Percentiles rank a stretch among this genome's conserved stretches.
Conservation (phyloP, 331 rosid species). For the Quercus tomentella region DNA sequence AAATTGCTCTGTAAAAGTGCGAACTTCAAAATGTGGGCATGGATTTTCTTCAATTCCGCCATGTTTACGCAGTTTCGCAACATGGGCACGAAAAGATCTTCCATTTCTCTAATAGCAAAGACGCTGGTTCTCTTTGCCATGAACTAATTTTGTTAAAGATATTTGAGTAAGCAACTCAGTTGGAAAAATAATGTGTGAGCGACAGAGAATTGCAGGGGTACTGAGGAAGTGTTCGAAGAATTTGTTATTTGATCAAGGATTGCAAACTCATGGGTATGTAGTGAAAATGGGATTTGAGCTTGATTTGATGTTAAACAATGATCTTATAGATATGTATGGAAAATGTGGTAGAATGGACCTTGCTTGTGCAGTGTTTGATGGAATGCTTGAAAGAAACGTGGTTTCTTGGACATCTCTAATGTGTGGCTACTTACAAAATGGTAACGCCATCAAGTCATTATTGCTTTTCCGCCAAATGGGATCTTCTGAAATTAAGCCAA, state of each 20-base stretch:
- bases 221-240: slow-evolving; percentile 43
- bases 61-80: slow-evolving; percentile 37
- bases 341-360: slow-evolving; percentile 38
- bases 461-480: slow-evolving; percentile 41
- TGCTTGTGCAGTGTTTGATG: slow-evolving; percentile 36
- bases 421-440: slow-evolving; percentile 47
- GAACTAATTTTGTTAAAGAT: not conserved
- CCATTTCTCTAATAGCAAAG: slow-evolving; percentile 37
- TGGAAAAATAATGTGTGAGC: slow-evolving; percentile 29
- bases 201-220: slow-evolving; percentile 26
- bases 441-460: slow-evolving; percentile 36
- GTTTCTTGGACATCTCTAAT: slow-evolving; percentile 68
- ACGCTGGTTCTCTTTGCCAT: slow-evolving; percentile 24
- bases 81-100: slow-evolving; percentile 46
- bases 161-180: not conserved
- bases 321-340: slow-evolving; percentile 51
- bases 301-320: slow-evolving; percentile 39
- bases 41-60: slow-evolving; percentile 45
- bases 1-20: slow-evolving; percentile 71
- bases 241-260: slow-evolving; percentile 36
- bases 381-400: slow-evolving; percentile 60
- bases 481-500: slow-evolving; percentile 31
- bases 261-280: slow-evolving; percentile 40
- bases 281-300: slow-evolving; percentile 30
- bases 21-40: slow-evolving; percentile 42